Base-by-base conservation (phyloP, 805 yeast species). In the Ogataea trehaloabstinens region DNA sequence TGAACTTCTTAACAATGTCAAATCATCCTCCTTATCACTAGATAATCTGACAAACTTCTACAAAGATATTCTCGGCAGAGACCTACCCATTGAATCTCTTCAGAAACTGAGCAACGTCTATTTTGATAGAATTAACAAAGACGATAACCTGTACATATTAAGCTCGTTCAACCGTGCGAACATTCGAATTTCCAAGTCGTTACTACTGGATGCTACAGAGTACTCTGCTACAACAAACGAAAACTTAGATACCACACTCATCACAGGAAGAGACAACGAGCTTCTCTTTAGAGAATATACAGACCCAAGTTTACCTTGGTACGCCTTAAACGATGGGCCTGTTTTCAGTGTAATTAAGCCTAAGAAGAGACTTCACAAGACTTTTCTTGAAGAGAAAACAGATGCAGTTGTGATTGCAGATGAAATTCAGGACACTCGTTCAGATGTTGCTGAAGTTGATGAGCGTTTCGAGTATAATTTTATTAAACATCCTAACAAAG, bases 271-370 rank as follows among this genome's bases (percentile, higher is more conserved):
- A 24, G 33, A 30, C 20, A 19, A 31, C 12, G 19, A 29, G 3
- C 35, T 40, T 15, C 20, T 44, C 24, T 42, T 33, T 31, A 48
- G 46, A 24, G 45, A 34, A 19, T 51, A 44, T 30, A 38, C 32
- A 21, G 63, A 58, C 42, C 32, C 48, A 4, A 43, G 55, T 6
- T 36, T 60, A 25, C 66, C 66, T 3, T 61, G 66, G 65, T 60
- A 57, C 48, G 42, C 49, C 10, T 28, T 35, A 5, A 44, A 32
- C 11, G 48, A 44, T 21, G 49, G 48, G 4, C 41, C 46, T 5
- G 46, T 57, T 19, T 55, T 44, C 29, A 45, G 62, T 25, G 37
- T 47, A 19, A 46, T 49, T 19, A 27, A 36, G 6, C 42, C 50
- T 2, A 45, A 38, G 11, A 30, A 36, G 17, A 45, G 62, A 33